phyloP scores from a whole-genome alignment of 306 rosid genomes.

The Cucumis melo region DNA sequence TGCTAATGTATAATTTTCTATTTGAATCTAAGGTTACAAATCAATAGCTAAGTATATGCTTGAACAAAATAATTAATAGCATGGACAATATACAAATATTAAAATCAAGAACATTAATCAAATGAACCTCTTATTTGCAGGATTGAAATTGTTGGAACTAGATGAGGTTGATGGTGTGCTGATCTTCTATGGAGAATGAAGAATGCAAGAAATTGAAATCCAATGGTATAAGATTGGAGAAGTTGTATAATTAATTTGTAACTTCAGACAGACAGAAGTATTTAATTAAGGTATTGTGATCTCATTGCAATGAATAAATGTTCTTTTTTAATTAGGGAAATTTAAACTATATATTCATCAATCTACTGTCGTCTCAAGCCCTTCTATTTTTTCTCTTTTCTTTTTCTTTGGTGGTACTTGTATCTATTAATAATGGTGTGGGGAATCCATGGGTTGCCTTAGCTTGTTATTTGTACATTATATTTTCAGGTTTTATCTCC shows the following conservation, averaged over 20 bases:
- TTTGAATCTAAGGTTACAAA: no score
- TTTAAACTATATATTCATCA: background rate
- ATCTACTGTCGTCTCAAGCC: background rate
- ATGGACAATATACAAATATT: background rate
- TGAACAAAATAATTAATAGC: background rate
- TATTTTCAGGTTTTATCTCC: background rate
- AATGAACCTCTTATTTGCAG: background rate
- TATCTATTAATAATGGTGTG: background rate
- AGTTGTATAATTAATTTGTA: background rate
- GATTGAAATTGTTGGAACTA: background rate
- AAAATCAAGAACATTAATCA: no score
- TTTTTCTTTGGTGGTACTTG: background rate
- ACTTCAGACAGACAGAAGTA: background rate
- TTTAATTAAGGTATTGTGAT: background rate
- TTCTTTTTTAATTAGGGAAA: background rate
- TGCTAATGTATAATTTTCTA: no score
- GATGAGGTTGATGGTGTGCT: constrained; percentile 4
- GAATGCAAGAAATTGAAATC: background rate
- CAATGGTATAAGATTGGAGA: background rate
- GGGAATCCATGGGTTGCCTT: background rate
- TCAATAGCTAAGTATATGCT: background rate
- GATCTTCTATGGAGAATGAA: constrained; percentile 7
- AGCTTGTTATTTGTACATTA: background rate
- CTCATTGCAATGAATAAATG: background rate
- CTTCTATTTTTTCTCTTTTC: background rate